Base-by-base conservation (phyloP, 768 basidiomycete species). In the Podaxis carcinomalis region DNA sequence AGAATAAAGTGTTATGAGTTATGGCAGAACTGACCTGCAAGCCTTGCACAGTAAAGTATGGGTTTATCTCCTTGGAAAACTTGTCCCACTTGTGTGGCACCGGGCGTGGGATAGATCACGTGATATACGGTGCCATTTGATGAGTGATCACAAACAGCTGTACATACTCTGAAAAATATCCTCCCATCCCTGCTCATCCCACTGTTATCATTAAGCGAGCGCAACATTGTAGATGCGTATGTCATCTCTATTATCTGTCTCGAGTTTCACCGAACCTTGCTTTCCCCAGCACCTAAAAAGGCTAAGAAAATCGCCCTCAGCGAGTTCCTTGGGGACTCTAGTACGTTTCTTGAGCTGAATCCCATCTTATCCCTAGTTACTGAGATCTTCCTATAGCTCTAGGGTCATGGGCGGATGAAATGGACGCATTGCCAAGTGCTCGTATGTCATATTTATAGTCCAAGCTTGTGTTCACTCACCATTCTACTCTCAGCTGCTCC, bases 381-480 rank as follows among this genome's bases (percentile, higher is more conserved):
- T 58, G 54, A 64, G 51, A 68, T 59, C 64, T 64, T 68, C 52
- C 59, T 56, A 55, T 53, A 94, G 93, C 87, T 56, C 77, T 92
- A 56, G 96, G 94, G 69, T 95, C 93, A 70, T 99, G 97, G 97
- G 97, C 97, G 5, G 97, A 98, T 72, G 97, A 98, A 75, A 95
- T 98, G 93, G 95, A 97, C 66, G 68, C 82, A 32, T 83, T 98
- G 63, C 96, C 96, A 27, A 90, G 86, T 67, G 95, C 93, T 70
- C 96, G 96, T 98, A 78, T 78, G 95, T 81, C 40, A 32, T 37
- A 56, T 54, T 16, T 37, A 10, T 11, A 16, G 50, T 47, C 32
- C 57, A 16, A 49, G 51, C 21, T 62, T 7, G 4, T 3, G 11
- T 35, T 14, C 39, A 23, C 13, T 23, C 27, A 35, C 46, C 35